These are phyloP conservation scores for Monosporascus sp. DNA, from an alignment of 2,329 filamentous ascomycete genomes.

Conservation along the genomic window DNA sequence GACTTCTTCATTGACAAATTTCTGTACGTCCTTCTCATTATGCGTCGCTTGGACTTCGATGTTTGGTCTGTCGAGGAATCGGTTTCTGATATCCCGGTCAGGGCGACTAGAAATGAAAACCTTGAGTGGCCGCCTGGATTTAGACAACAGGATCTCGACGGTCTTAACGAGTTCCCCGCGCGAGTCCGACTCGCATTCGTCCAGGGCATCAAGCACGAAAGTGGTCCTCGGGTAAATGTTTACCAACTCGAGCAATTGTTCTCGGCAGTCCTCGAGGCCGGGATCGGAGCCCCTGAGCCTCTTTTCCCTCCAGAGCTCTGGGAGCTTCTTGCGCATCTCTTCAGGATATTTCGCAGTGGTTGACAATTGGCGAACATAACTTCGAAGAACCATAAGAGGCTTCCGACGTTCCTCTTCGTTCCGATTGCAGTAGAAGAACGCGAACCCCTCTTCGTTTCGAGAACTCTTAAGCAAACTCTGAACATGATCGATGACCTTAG, in stretches of 20 bases:
- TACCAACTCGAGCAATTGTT: constrained; percentile 21
- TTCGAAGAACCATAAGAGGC: constrained; percentile 4
- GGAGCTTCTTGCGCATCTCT: too few species aligned
- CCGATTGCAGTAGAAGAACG: constrained; percentile 10
- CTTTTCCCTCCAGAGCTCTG: constrained; percentile 2
- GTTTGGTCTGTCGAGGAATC: constrained; percentile 1
- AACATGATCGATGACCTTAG: constrained; percentile 2
- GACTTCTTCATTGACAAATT: constrained; percentile 5
- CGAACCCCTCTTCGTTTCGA: constrained; percentile 4
- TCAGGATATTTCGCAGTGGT: not conserved
- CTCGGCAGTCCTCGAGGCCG: constrained; percentile 13
- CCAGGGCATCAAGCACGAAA: constrained; percentile 29
- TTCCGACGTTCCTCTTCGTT: constrained; percentile 6
- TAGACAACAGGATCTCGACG: constrained; percentile 1
- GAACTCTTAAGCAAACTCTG: not conserved
- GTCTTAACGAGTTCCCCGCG: not conserved
- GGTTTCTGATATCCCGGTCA: constrained; percentile 6
- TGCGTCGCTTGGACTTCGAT: constrained; percentile 8
- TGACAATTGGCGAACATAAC: constrained; percentile 8
- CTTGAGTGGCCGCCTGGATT: constrained; percentile 2
- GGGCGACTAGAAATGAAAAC: constrained; percentile 8
- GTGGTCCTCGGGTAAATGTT: constrained; percentile 9
- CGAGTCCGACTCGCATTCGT: constrained; percentile 26
- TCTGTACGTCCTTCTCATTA: constrained; percentile 4
- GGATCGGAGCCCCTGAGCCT: too few species aligned